These are phyloP conservation scores for Sonneratia caseolaris DNA, from an alignment of 345 rosid genomes.

Conservation along the genomic window DNA sequence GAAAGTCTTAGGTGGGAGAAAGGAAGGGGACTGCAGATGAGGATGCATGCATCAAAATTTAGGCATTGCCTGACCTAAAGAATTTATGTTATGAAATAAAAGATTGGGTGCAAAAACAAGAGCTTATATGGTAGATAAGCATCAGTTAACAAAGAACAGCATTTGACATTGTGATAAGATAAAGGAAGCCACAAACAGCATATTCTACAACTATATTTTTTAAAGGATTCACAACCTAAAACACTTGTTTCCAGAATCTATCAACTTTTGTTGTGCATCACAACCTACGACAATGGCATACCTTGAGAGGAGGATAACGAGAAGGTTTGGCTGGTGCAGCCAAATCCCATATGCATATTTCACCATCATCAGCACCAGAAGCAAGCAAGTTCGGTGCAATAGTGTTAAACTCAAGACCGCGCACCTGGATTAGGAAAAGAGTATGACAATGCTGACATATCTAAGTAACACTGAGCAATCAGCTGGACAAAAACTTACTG, in stretches of 20 bases:
- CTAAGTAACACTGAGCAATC: not conserved
- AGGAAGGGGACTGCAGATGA: not conserved
- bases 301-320: constrained; percentile 83
- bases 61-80: not conserved
- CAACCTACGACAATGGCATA: constrained; percentile 11
- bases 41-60: not conserved
- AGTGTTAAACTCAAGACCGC: constrained; percentile 90
- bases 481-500: constrained; percentile 50
- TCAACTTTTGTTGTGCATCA: not conserved
- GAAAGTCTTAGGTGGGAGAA: not conserved
- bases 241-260: not conserved
- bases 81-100: not conserved
- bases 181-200: not conserved
- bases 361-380: constrained; percentile 97
- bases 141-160: not conserved
- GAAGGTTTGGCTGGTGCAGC: constrained; percentile 68
- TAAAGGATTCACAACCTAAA: not conserved
- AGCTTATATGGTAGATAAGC: not conserved
- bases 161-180: not conserved
- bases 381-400: constrained; percentile 78
- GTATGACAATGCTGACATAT: constrained; percentile 5
- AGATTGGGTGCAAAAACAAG: not conserved
- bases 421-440: constrained; percentile 49
- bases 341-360: constrained; percentile 95
- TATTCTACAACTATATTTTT: not conserved